These are phyloP conservation scores for Fusarium sarcochroum DNA, from an alignment of 2,329 filamentous ascomycete genomes.

Conservation along the genomic window DNA sequence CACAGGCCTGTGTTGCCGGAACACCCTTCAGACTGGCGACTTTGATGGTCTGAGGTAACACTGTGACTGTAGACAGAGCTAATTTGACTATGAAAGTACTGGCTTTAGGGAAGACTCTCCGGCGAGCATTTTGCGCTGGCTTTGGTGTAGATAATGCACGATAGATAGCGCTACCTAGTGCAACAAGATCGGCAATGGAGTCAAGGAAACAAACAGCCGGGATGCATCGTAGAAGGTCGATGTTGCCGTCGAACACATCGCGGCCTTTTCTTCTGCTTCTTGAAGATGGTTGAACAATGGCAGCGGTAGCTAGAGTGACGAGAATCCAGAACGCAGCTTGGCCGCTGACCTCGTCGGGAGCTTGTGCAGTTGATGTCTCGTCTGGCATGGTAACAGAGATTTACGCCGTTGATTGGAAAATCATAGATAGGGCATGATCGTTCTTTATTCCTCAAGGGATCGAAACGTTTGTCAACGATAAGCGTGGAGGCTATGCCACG, in stretches of 20 bases:
- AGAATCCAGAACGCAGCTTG: conserved; percentile 24
- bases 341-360: conserved; percentile 10
- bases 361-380: not conserved
- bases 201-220: conserved; percentile 13
- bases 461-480: too few species aligned
- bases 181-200: not conserved
- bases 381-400: not conserved
- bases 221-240: conserved; percentile 9
- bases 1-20: conserved; percentile 3
- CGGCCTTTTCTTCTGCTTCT: not conserved
- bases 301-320: conserved; percentile 7
- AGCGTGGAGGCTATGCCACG: too few species aligned
- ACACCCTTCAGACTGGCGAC: conserved; percentile 13
- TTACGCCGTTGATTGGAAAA: too few species aligned
- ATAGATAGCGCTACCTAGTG: not conserved
- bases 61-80: not conserved
- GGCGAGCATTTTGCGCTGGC: not conserved
- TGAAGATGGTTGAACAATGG: not conserved
- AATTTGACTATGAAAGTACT: not conserved
- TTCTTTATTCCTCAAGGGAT: too few species aligned
- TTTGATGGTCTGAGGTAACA: not conserved
- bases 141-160: rapidly evolving
- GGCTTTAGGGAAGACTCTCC: not conserved
- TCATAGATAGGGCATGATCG: too few species aligned
- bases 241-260: conserved; percentile 2